Conservation (phyloP, 768 basidiomycete species). For the Lentinula raphanica region DNA sequence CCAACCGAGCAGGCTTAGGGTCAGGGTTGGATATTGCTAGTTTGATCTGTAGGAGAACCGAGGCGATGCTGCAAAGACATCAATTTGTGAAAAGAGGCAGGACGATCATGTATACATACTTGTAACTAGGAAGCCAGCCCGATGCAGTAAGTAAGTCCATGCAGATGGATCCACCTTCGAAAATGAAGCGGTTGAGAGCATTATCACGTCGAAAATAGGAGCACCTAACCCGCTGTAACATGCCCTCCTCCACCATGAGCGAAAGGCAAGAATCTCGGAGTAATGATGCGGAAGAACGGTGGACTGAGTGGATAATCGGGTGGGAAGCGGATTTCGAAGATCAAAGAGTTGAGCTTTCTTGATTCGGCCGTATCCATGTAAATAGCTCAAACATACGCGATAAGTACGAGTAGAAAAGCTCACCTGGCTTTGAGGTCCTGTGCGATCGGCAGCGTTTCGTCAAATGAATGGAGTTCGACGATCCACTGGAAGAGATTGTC, state of each 20-base stretch:
- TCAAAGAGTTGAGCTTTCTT: constrained; percentile 57
- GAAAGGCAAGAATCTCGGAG: constrained; percentile 69
- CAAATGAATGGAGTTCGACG: constrained; percentile 69
- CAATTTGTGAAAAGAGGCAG: background rate
- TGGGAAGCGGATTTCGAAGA: constrained; percentile 71
- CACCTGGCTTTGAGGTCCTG: constrained; percentile 51
- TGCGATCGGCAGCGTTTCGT: constrained; percentile 52
- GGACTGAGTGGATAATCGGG: constrained; percentile 62
- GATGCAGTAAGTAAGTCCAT: constrained; percentile 68
- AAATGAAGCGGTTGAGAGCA: constrained; percentile 5
- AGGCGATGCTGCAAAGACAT: constrained; percentile 31
- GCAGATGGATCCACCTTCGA: constrained; percentile 62
- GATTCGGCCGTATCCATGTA: background rate
- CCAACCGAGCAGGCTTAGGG: constrained; percentile 56
- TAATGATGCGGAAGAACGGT: constrained; percentile 73
- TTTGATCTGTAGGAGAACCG: constrained; percentile 59
- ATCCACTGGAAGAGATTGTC: constrained; percentile 73
- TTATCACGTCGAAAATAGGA: background rate
- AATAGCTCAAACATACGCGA: background rate
- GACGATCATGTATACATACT: constrained; percentile 23
- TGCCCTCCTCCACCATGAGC: constrained; percentile 67
- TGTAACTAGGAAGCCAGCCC: constrained; percentile 68
- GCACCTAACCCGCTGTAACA: constrained; percentile 41
- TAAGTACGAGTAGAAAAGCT: constrained; percentile 14
- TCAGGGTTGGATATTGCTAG: constrained; percentile 66